phyloP scores from a whole-genome alignment of 148 eudicot genomes.

The Amaranthus hypochondriacus region DNA sequence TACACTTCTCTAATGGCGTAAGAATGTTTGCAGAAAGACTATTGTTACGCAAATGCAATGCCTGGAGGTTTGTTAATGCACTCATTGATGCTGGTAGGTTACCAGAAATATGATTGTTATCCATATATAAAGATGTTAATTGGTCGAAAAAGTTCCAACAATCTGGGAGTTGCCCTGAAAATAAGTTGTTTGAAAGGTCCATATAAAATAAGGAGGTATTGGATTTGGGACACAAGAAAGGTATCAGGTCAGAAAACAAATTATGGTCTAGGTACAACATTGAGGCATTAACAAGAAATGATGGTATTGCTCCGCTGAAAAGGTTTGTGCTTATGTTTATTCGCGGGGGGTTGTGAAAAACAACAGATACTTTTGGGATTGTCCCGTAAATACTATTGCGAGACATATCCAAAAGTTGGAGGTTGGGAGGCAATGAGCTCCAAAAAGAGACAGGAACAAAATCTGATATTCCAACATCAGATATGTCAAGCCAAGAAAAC shows the following conservation, averaged over 20 bases:
- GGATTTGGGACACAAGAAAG: constrained; percentile 15
- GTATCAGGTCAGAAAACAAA: constrained; percentile 1
- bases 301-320: constrained; percentile 21
- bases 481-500: constrained; percentile 12
- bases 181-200: constrained; percentile 18
- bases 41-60: constrained; percentile 12
- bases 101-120: constrained; percentile 7
- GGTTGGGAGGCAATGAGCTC: constrained; percentile 12
- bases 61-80: background rate
- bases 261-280: constrained; percentile 19
- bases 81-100: background rate
- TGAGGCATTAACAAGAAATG: background rate
- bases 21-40: constrained; percentile 15
- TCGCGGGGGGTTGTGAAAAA: background rate
- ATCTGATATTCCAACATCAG: constrained; percentile 5
- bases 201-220: background rate
- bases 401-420: constrained; percentile 11
- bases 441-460: constrained; percentile 16
- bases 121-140: background rate
- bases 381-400: constrained; percentile 12
- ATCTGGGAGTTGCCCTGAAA: constrained; percentile 23
- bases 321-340: constrained; percentile 23
- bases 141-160: constrained; percentile 17
- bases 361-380: constrained; percentile 2
- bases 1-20: constrained; percentile 8